Evolutionary conservation across 1,284 basidiomycete genomes (phyloP).

Genomic region (Melampsora allii-populina): DNA sequence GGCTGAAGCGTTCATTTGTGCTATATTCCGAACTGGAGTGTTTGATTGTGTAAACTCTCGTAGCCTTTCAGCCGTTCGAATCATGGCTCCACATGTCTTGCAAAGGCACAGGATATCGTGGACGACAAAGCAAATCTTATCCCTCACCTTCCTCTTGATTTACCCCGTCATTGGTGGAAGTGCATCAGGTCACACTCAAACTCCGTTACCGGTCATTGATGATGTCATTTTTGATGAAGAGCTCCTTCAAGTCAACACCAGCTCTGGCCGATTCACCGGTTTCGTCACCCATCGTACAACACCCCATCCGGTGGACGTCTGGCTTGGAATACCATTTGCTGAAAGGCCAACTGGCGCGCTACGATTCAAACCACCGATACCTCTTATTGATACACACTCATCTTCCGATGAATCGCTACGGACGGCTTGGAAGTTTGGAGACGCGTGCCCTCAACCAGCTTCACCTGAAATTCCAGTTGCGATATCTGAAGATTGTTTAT

Average conservation of each 20-base stretch:
- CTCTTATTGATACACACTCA: constrained; percentile 56
- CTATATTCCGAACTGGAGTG: too few relatives aligned
- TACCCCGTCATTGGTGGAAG: not conserved
- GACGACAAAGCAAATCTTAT: not conserved
- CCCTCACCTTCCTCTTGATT: not conserved
- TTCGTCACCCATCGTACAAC: constrained; percentile 47
- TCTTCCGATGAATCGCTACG: constrained; percentile 52
- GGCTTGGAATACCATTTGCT: constrained; percentile 67
- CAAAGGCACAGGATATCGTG: too few relatives aligned
- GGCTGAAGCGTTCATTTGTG: too few relatives aligned
- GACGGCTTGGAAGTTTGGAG: constrained; percentile 59
- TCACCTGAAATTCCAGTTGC: constrained; percentile 60
- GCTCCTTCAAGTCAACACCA: constrained; percentile 10
- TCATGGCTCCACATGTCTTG: too few relatives aligned
- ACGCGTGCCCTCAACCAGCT: constrained; percentile 61
- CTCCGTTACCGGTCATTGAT: not conserved
- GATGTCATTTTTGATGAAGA: not conserved
- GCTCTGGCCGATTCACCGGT: constrained; percentile 22
- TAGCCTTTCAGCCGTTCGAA: too few relatives aligned
- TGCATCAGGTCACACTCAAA: not conserved
- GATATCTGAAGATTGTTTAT: constrained; percentile 61
- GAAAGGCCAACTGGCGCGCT: constrained; percentile 60
- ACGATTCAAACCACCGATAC: constrained; percentile 62
- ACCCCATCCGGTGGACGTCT: constrained; percentile 60
- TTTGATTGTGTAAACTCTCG: too few relatives aligned